Conservation (phyloP, 768 basidiomycete species). For the Phylloporus sp. region DNA sequence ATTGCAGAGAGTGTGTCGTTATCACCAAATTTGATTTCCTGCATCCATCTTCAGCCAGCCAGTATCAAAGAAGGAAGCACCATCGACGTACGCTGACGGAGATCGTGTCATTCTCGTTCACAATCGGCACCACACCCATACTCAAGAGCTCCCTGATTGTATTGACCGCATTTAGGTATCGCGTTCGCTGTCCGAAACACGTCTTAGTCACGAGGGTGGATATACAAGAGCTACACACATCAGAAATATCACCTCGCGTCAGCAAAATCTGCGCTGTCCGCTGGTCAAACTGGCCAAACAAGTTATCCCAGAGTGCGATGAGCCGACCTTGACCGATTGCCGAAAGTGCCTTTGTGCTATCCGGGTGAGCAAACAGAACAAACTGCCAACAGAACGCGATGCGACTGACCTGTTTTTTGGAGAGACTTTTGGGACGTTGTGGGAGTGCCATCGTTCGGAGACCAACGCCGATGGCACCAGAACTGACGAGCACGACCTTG, state of each 20-base stretch:
- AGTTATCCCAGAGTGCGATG: slow-evolving; percentile 95
- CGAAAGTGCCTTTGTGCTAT: slow-evolving; percentile 73
- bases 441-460: slow-evolving; percentile 86
- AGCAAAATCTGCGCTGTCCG: slow-evolving; percentile 94
- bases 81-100: slow-evolving; percentile 81
- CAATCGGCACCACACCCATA: slow-evolving; percentile 96
- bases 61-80: neutral
- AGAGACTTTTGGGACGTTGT: slow-evolving; percentile 75
- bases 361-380: slow-evolving; percentile 14
- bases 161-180: slow-evolving; percentile 95
- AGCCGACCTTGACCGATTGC: slow-evolving; percentile 96
- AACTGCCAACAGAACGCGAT: neutral
- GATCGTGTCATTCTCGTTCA: slow-evolving; percentile 98
- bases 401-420: slow-evolving; percentile 82
- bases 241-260: slow-evolving; percentile 95
- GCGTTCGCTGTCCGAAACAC: slow-evolving; percentile 60
- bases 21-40: slow-evolving; percentile 99
- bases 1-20: slow-evolving; percentile 98
- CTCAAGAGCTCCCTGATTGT: slow-evolving; percentile 87
- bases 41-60: slow-evolving; percentile 4
- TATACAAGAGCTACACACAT: slow-evolving; percentile 52
- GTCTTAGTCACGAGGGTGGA: neutral
- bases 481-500: slow-evolving; percentile 92
- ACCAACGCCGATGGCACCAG: slow-evolving; percentile 97
- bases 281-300: slow-evolving; percentile 90